Evolutionary conservation across 768 basidiomycete genomes (phyloP).

Genomic region (Vararia minispora): DNA sequence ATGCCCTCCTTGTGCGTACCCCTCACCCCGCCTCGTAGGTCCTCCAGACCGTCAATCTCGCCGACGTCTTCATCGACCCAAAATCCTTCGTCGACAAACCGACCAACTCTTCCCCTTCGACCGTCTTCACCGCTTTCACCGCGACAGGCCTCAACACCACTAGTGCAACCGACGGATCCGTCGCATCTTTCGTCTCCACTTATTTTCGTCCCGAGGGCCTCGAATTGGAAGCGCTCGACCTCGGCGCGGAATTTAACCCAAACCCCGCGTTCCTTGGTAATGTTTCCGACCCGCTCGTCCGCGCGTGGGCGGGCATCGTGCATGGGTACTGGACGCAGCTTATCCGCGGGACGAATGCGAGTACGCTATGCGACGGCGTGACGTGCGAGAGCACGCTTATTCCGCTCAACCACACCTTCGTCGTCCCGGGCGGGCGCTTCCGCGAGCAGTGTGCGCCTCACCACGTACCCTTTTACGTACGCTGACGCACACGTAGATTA

Average conservation of each 20-base stretch:
- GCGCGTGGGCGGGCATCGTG: conserved; percentile 68
- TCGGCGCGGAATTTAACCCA: conserved; percentile 52
- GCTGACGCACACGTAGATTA: conserved; percentile 26
- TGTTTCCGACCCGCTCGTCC: conserved; percentile 56
- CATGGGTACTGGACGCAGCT: conserved; percentile 80
- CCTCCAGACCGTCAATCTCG: conserved; percentile 79
- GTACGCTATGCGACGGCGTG: conserved; percentile 47
- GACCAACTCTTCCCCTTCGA: conserved; percentile 51
- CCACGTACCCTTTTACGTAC: not conserved
- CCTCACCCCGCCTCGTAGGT: conserved; percentile 30
- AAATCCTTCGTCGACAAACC: conserved; percentile 92
- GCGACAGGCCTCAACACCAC: conserved; percentile 28
- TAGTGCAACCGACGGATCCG: conserved; percentile 45
- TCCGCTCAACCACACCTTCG: conserved; percentile 85
- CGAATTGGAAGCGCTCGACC: conserved; percentile 55
- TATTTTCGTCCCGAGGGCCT: conserved; percentile 81
- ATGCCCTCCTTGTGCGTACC: too few relatives aligned
- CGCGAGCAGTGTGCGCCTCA: conserved; percentile 62
- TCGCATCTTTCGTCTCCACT: conserved; percentile 58
- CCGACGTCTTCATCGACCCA: conserved; percentile 61
- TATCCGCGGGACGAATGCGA: conserved; percentile 61
- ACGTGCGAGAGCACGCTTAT: conserved; percentile 78
- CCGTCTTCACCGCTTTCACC: conserved; percentile 60
- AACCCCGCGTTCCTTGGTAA: conserved; percentile 61
- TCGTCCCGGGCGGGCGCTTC: conserved; percentile 82